A percentile compares a stretch with the other conserved stretches of the same genome.
Evolutionary conservation across 371 early-diverging fungal species (phyloP).

Genomic region (Dentiscutata heterogama): DNA sequence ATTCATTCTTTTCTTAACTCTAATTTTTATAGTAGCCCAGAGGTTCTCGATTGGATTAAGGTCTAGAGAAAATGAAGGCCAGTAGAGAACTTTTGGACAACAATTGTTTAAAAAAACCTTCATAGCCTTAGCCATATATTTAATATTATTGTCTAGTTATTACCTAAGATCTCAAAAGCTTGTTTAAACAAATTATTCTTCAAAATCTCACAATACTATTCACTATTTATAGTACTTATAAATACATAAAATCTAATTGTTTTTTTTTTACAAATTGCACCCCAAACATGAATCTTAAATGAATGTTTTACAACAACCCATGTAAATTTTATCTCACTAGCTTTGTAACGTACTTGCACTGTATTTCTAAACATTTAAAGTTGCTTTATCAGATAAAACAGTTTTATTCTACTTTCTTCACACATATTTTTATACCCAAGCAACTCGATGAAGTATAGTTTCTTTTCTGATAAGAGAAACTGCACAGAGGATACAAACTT

Average conservation of each 20-base stretch:
- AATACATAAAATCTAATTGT: slow-evolving; percentile 2
- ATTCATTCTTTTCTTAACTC: neutral
- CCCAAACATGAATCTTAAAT: slow-evolving; percentile 28
- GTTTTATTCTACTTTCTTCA: neutral
- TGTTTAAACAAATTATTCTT: slow-evolving; percentile 20
- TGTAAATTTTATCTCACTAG: neutral
- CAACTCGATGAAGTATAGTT: neutral
- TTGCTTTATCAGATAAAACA: neutral
- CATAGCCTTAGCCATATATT: neutral
- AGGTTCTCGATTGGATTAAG: slow-evolving; percentile 30
- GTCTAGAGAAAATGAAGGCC: neutral
- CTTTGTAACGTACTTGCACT: neutral
- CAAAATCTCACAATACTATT: slow-evolving; percentile 15
- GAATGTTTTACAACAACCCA: slow-evolving; percentile 12
- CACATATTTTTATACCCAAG: neutral
- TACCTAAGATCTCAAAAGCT: neutral
- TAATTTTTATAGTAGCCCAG: neutral
- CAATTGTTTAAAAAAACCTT: neutral
- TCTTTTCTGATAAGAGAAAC: neutral
- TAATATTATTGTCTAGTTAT: slow-evolving; percentile 23
- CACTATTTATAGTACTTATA: slow-evolving; percentile 11
- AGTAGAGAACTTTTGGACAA: neutral
- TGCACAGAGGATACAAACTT: neutral
- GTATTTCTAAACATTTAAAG: slow-evolving; percentile 29
- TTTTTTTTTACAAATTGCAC: neutral